Conservation (phyloP, 148 eudicot genomes). For the Rhododendron molle region DNA sequence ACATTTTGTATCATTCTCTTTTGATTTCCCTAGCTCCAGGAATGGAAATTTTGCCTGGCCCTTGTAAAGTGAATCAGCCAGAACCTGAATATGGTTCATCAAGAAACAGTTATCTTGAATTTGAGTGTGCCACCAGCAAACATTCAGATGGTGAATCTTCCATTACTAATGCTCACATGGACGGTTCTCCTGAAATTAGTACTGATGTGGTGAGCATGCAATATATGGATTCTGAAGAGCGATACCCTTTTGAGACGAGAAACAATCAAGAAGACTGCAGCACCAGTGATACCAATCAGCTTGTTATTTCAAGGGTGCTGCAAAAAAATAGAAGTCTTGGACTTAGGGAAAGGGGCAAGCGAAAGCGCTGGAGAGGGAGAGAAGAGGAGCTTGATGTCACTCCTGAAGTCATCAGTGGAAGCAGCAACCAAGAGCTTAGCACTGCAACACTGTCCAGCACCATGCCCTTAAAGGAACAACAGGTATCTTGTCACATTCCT, state of each 20-base stretch:
- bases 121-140: slow-evolving; percentile 36
- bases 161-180: slow-evolving; percentile 32
- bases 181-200: slow-evolving; percentile 47
- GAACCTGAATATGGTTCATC: slow-evolving; percentile 40
- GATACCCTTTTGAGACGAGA: slow-evolving; percentile 45
- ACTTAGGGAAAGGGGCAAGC: slow-evolving; percentile 58
- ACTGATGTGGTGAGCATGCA: slow-evolving; percentile 36
- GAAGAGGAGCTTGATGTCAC: slow-evolving; percentile 35
- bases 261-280: slow-evolving; percentile 73
- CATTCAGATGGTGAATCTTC: slow-evolving; percentile 60
- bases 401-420: slow-evolving; percentile 29
- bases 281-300: slow-evolving; percentile 54
- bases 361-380: slow-evolving; percentile 92
- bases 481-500: slow-evolving; percentile 1
- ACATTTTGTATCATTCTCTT: neutral
- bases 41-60: slow-evolving; percentile 16
- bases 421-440: slow-evolving; percentile 37
- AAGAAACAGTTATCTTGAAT: slow-evolving; percentile 36
- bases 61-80: slow-evolving; percentile 21
- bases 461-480: slow-evolving; percentile 15
- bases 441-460: slow-evolving; percentile 9
- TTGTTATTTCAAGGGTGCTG: slow-evolving; percentile 28
- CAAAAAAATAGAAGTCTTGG: slow-evolving; percentile 51
- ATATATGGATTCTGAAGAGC: slow-evolving; percentile 51
- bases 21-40: slow-evolving; percentile 23